Evolutionary conservation across 192 early-diverging fungal species (phyloP).

Genomic region (Rhizoclosmatium sp.): DNA sequence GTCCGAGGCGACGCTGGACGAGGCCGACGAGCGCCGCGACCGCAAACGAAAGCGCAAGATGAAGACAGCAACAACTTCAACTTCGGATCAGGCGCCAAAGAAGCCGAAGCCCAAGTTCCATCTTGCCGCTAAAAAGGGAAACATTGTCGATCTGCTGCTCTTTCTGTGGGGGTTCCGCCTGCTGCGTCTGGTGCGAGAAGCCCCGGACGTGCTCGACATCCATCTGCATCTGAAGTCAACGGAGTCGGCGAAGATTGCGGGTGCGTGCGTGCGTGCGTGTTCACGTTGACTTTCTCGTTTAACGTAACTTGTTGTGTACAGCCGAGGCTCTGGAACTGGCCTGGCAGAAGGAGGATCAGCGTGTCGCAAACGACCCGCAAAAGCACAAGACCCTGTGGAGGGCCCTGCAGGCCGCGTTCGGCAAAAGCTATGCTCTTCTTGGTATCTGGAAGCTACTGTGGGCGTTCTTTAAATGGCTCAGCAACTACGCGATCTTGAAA

Average conservation of each 20-base stretch:
- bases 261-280: slow-evolving; percentile 58
- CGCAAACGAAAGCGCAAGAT: neutral
- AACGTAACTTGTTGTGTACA: too few species aligned
- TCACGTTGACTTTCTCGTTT: neutral
- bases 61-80: neutral
- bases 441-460: slow-evolving; percentile 72
- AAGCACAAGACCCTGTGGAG: slow-evolving; percentile 44
- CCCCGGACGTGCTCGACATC: slow-evolving; percentile 54
- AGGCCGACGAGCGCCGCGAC: neutral
- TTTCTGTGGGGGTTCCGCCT: slow-evolving; percentile 72
- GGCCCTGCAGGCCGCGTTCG: slow-evolving; percentile 67
- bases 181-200: slow-evolving; percentile 30
- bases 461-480: slow-evolving; percentile 68
- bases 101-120: slow-evolving; percentile 42
- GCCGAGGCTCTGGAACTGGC: neutral
- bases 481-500: slow-evolving; percentile 63
- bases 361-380: neutral
- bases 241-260: slow-evolving; percentile 63
- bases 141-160: slow-evolving; percentile 64
- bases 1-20: neutral
- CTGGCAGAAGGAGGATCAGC: neutral
- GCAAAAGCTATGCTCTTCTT: slow-evolving; percentile 57
- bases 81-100: neutral
- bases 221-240: slow-evolving; percentile 59
- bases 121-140: slow-evolving; percentile 43